Conservation (phyloP, 2,329 filamentous ascomycete genomes). For the Coniochaeta sp. region DNA sequence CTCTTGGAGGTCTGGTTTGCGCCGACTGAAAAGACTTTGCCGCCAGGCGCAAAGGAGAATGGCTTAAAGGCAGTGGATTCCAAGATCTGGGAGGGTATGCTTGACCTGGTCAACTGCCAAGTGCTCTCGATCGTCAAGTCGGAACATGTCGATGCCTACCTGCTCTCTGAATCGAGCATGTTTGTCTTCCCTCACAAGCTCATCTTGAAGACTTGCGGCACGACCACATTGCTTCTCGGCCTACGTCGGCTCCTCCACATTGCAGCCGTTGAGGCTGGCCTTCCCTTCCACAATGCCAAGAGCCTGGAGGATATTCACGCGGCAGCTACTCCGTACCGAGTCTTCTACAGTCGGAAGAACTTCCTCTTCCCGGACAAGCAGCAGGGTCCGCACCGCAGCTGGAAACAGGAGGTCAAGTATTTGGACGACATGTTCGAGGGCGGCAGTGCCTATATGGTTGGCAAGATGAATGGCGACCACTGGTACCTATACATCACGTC, state of each 20-base stretch:
- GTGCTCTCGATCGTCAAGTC: slow-evolving; percentile 91
- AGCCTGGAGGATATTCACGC: slow-evolving; percentile 60
- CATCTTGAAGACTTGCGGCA: slow-evolving; percentile 96
- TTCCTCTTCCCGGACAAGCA: slow-evolving; percentile 94
- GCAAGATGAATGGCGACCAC: slow-evolving; percentile 99
- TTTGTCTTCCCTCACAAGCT: slow-evolving; percentile 99
- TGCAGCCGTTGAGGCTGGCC: slow-evolving; percentile 80
- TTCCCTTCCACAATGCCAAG: slow-evolving; percentile 68
- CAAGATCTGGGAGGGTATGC: slow-evolving; percentile 91
- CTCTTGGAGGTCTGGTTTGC: slow-evolving; percentile 98
- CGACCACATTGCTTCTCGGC: slow-evolving; percentile 85
- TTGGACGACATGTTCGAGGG: slow-evolving; percentile 86
- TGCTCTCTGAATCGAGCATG: slow-evolving; percentile 98
- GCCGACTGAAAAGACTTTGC: slow-evolving; percentile 65
- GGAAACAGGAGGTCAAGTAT: slow-evolving; percentile 90
- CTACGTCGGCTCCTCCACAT: slow-evolving; percentile 89
- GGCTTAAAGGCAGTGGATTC: slow-evolving; percentile 81
- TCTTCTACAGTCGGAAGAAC: slow-evolving; percentile 99
- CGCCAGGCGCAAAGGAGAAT: slow-evolving; percentile 59
- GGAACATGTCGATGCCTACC: slow-evolving; percentile 90
- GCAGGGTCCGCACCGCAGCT: slow-evolving; percentile 90
- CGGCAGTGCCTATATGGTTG: slow-evolving; percentile 98
- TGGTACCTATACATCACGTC: slow-evolving; percentile 98
- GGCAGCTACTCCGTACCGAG: slow-evolving; percentile 82
- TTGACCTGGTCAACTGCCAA: slow-evolving; percentile 98